These are phyloP conservation scores for Aspergillus sojae DNA, from an alignment of 2,329 filamentous ascomycete genomes.

Conservation along the genomic window DNA sequence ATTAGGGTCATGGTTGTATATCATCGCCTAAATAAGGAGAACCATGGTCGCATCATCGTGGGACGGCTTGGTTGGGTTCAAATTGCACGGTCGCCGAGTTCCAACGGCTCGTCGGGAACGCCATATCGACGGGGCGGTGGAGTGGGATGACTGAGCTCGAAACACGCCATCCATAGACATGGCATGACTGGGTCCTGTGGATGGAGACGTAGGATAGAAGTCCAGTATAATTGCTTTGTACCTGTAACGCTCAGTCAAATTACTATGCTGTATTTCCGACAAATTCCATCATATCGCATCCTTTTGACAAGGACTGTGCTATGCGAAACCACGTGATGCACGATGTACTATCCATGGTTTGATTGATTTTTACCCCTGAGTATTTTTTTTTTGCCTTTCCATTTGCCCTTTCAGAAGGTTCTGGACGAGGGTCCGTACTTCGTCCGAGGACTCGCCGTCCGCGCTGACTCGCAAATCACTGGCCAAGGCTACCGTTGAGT, in stretches of 20 bases:
- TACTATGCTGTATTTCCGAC: too few species aligned
- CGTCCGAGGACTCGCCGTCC: background rate
- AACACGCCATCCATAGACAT: slow-evolving; percentile 3
- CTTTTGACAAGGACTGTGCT: too few species aligned
- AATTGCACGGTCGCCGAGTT: background rate
- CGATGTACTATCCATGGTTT: too few species aligned
- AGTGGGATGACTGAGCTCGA: slow-evolving; percentile 3
- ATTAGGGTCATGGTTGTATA: background rate
- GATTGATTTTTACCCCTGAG: too few species aligned
- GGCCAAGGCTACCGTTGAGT: background rate
- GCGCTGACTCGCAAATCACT: background rate
- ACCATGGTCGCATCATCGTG: background rate
- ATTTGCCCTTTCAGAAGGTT: too few species aligned
- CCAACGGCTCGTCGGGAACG: background rate
- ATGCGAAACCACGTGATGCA: too few species aligned
- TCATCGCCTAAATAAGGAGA: background rate
- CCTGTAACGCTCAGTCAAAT: background rate
- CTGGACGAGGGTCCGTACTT: background rate
- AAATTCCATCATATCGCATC: too few species aligned
- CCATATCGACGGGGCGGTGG: slow-evolving; percentile 5
- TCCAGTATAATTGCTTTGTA: background rate
- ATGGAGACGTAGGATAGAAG: background rate
- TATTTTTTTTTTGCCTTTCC: too few species aligned
- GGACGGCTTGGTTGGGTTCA: background rate
- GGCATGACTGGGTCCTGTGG: background rate